phyloP scores from a whole-genome alignment of 306 rosid genomes.

The Vigna hirtella region DNA sequence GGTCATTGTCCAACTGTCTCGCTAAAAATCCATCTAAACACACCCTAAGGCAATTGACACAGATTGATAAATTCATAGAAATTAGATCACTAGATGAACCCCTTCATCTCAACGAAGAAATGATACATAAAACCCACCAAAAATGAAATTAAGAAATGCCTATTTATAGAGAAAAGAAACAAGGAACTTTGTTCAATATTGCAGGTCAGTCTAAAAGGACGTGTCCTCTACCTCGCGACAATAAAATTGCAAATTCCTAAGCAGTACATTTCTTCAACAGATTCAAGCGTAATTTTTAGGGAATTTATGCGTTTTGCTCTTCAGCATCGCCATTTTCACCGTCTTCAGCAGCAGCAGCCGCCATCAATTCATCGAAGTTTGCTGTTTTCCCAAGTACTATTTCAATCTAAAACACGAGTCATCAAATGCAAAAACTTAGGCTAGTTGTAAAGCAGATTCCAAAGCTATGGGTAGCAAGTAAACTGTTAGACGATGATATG shows the following conservation, averaged over 20 bases:
- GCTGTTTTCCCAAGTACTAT: constrained; percentile 76
- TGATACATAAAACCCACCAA: constrained; percentile 9
- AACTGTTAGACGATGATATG: background rate
- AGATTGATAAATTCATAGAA: background rate
- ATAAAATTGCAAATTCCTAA: constrained; percentile 44
- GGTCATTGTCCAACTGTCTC: background rate
- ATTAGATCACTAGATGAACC: background rate
- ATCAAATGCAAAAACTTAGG: constrained; percentile 23
- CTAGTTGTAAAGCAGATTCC: constrained; percentile 18
- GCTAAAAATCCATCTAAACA: background rate
- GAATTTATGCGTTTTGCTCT: constrained; percentile 55
- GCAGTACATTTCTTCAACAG: constrained; percentile 44
- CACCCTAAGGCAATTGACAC: background rate
- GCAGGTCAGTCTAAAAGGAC: constrained; percentile 35
- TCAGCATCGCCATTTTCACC: constrained; percentile 63
- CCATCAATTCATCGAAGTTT: constrained; percentile 82
- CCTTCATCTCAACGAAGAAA: constrained; percentile 2
- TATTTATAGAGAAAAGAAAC: constrained; percentile 30
- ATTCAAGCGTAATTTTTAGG: constrained; percentile 1
- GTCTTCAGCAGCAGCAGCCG: constrained; percentile 69
- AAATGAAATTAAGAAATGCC: constrained; percentile 36
- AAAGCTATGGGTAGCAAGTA: background rate
- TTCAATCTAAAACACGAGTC: constrained; percentile 64
- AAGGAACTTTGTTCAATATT: constrained; percentile 32
- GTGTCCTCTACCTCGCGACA: constrained; percentile 32